Percentiles rank a stretch among this genome's conserved stretches.
phyloP scores from a whole-genome alignment of 768 basidiomycete genomes.

The Lentinula raphanica region DNA sequence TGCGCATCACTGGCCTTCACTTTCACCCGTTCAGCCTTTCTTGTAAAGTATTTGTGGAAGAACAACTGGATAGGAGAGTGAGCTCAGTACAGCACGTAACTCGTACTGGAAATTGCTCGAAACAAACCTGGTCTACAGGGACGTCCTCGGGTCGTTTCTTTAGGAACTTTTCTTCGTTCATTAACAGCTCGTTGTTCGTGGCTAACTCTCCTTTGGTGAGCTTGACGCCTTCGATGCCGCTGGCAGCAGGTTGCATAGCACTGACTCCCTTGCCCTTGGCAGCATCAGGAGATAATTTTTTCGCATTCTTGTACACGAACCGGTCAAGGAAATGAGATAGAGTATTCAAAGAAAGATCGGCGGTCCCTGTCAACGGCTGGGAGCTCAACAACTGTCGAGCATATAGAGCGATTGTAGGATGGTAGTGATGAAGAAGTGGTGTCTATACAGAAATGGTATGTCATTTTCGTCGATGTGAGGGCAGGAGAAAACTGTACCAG shows the following conservation, averaged over 20 bases:
- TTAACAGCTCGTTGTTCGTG: slow-evolving; percentile 32
- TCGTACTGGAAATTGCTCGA: not conserved
- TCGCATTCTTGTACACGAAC: slow-evolving; percentile 96
- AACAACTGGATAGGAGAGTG: slow-evolving; percentile 54
- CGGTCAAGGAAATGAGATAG: slow-evolving; percentile 94
- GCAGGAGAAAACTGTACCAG: slow-evolving; percentile 48
- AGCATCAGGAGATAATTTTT: slow-evolving; percentile 43
- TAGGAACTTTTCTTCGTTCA: slow-evolving; percentile 78
- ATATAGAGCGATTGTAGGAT: slow-evolving; percentile 85
- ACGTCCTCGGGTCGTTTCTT: slow-evolving; percentile 63
- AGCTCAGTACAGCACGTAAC: not conserved
- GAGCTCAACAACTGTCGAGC: slow-evolving; percentile 73
- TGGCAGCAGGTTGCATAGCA: slow-evolving; percentile 93
- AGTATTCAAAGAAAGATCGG: slow-evolving; percentile 90
- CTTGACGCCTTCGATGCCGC: slow-evolving; percentile 63
- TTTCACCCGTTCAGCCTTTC: slow-evolving; percentile 55
- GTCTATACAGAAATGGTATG: slow-evolving; percentile 36
- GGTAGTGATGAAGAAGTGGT: slow-evolving; percentile 80
- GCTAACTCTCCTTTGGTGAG: slow-evolving; percentile 56
- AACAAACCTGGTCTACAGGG: slow-evolving; percentile 77
- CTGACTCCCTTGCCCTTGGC: slow-evolving; percentile 67
- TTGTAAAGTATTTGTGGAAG: slow-evolving; percentile 85
- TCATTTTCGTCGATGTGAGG: not conserved
- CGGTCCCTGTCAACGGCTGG: slow-evolving; percentile 71
- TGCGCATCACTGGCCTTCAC: slow-evolving; percentile 31